Percentiles rank a stretch among this genome's conserved stretches.
phyloP scores from a whole-genome alignment of 2,329 filamentous ascomycete species.

The Scytalidium lignicola region DNA sequence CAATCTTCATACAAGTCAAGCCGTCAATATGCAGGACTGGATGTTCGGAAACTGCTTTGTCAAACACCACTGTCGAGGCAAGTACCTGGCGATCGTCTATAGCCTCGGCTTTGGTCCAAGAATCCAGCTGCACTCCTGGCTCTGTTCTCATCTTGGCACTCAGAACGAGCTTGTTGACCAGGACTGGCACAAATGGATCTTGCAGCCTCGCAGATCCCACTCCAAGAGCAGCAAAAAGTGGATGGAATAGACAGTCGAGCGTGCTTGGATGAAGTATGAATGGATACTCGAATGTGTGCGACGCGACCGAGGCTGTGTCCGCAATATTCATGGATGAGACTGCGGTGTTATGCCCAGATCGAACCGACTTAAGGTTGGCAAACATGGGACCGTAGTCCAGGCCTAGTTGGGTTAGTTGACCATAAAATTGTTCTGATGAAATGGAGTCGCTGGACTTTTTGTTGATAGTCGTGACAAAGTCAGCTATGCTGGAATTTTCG shows the following conservation, averaged over 20 bases:
- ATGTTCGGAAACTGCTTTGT: no score
- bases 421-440: conserved; percentile 36
- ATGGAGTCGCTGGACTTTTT: conserved; percentile 26
- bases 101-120: no score
- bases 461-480: conserved; percentile 25
- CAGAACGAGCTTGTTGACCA: conserved; percentile 20
- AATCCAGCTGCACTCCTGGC: no score
- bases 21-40: no score
- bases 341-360: conserved; percentile 29
- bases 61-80: no score
- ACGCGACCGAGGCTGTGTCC: conserved; percentile 41
- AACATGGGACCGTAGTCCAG: conserved; percentile 47
- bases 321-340: conserved; percentile 33
- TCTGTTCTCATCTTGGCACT: no score
- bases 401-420: conserved; percentile 39
- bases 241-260: conserved; percentile 19
- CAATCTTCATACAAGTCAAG: no score
- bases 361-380: conserved; percentile 43
- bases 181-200: conserved; percentile 24
- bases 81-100: no score
- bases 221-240: conserved; percentile 19
- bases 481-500: conserved; percentile 23
- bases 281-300: conserved; percentile 23
- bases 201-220: no score
- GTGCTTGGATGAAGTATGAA: conserved; percentile 31